Base-by-base conservation (phyloP, 352 stramenopile genomes). In the Pythium folliculosum region DNA sequence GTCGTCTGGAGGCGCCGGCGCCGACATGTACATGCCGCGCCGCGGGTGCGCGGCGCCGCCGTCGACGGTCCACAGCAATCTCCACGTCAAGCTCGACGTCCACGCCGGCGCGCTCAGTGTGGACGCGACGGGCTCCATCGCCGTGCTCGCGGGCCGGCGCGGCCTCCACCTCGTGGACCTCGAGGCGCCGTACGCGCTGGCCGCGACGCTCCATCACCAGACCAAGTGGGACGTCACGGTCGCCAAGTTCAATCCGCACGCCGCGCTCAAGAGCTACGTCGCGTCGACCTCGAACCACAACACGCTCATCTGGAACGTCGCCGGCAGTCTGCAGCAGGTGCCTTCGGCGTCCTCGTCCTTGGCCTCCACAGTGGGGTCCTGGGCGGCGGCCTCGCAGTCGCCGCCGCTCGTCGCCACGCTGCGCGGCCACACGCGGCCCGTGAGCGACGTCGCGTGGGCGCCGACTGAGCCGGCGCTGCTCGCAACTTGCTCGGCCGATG, bases 261-360 rank as follows among this genome's bases (percentile, higher is more conserved):
- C 75, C 37, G 69, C 81, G n/a, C 88, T 83, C 69, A 81, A 81
- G 64, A 77, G 71, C 63, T 74, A 84, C 66, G 84, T 94, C 27
- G 85, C 86, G 7, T 92, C 87, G 16, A 92, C 87, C 43, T 91
- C 84, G 47, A 91, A 94, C 72, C 77, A 87, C 48, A 89, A 91
- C 63, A 91, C 84, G 43, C 78, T 95, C 48, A 82, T 95, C 38
- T 95, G 87, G 87, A 77, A 92, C 63, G 78, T 95, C 45, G 55
- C 75, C 14, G 62, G 67, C 62, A 35, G 70, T 50, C 30, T 75
- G 65, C 16, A 75, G 60, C 14, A 55, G 43, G n/a, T 63, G 13
- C 17, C 60, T n/a, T n/a, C n/a, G n/a, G n/a, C n/a, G n/a, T n/a
- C n/a, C n/a, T n/a, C n/a, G n/a, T n/a, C n/a, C n/a, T n/a, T n/a